Evolutionary conservation across 2,329 filamentous ascomycete genomes (phyloP), one percentile per base, ranked within the genome.

Genomic region (Parastagonospora nodorum): DNA sequence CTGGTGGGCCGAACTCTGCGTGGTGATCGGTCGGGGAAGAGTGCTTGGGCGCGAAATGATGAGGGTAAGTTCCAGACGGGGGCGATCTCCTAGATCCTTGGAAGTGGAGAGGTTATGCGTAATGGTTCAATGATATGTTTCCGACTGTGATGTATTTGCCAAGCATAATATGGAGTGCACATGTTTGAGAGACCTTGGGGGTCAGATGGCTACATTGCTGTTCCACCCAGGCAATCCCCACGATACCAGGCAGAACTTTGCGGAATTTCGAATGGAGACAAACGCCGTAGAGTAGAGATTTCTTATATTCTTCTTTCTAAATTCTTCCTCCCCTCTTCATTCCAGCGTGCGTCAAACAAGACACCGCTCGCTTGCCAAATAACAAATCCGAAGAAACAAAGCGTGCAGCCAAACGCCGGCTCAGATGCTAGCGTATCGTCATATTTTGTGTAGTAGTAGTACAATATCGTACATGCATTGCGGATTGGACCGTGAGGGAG

Each of bases 361-460:
- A 50, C 54, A 61, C 60, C 58, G 60, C 42, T 51, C 49, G 43
- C 24, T 57, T 33, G n/a, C 45, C 57, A 55, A 28, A 55, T 35
- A 24, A 55, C 51, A 37, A 42, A 52, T 57, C 19, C 14, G 2
- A 19, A 10, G 29, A 16, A 31, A 29, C 15, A 31, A 11, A 33
- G 33, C 11, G 48, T 47, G 43, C 49, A 53, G 58, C 58, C 57
- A 58, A 70, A 69, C 66, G 66, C 67, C 64, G 56, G 57, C 63
- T 24, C 40, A 41, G 39, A 69, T 68, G 63, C 66, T 60, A 61
- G 64, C 64, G 64, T 63, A 45, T 60, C 57, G 55, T 57, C 32
- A 45, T 42, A 45, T 42, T 37, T 56, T 55, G 37, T 60, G 27
- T 48, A 53, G 57, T 53, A 45, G 48, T 71, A 58, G 53, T 71